A percentile compares a stretch with the other conserved stretches of the same genome.
phyloP scores from a whole-genome alignment of 805 yeast genomes.

The Metschnikowia cubensis region DNA sequence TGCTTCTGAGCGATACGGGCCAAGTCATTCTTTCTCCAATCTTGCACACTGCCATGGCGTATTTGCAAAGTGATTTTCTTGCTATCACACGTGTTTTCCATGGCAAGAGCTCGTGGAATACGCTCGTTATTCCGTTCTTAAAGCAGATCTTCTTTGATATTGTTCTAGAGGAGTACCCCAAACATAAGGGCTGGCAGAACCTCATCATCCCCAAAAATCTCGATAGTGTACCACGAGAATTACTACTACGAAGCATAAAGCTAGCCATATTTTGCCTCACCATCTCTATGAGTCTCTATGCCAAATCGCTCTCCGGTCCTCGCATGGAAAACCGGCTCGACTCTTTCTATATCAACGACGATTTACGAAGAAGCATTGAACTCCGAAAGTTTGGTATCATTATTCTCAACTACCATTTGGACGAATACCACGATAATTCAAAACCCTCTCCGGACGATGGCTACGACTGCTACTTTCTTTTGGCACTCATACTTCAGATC shows the following conservation, averaged over 20 bases:
- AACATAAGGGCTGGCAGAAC: constrained; percentile 11
- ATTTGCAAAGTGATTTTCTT: constrained; percentile 20
- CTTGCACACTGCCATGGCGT: constrained; percentile 18
- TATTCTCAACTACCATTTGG: constrained; percentile 37
- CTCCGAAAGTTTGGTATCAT: constrained; percentile 34
- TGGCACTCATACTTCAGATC: constrained; percentile 35
- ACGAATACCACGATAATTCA: constrained; percentile 34
- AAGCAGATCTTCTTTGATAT: constrained; percentile 29
- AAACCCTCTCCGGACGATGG: constrained; percentile 17
- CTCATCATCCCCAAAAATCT: constrained; percentile 9
- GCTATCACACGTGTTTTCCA: constrained; percentile 26
- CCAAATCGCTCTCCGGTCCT: constrained; percentile 6
- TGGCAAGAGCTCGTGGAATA: constrained; percentile 25
- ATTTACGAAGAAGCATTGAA: constrained; percentile 28
- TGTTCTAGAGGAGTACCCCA: constrained; percentile 22
- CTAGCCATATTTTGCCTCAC: constrained; percentile 16
- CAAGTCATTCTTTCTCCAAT: constrained; percentile 18
- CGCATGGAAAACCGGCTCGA: constrained; percentile 15
- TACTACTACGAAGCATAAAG: constrained; percentile 12
- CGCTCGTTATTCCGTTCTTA: constrained; percentile 27
- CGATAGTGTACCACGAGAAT: constrained; percentile 7
- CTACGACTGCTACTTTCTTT: constrained; percentile 31
- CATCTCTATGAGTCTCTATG: constrained; percentile 12
- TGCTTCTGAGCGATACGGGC: constrained; percentile 1
- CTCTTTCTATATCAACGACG: constrained; percentile 20